These are phyloP conservation scores for Amaranthus palmeri DNA, from an alignment of 148 eudicot species.

Conservation along the genomic window DNA sequence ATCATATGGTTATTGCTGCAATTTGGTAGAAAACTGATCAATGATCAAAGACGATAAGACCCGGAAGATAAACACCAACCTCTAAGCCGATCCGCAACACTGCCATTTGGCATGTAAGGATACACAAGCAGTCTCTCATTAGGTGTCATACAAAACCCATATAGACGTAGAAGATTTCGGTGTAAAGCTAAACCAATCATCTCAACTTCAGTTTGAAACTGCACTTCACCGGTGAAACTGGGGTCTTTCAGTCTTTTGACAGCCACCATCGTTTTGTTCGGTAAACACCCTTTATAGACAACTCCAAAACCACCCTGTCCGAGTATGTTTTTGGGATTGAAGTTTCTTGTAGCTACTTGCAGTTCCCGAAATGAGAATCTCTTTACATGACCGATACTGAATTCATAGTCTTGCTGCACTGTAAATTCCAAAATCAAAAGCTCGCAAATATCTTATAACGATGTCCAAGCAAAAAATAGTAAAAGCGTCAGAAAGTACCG, in stretches of 20 bases:
- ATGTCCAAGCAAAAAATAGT: background rate
- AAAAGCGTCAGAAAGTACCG: conserved; percentile 38
- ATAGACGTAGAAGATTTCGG: conserved; percentile 69
- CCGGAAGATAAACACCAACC: conserved; percentile 34
- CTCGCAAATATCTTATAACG: background rate
- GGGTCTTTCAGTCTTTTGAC: conserved; percentile 92
- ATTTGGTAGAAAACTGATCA: background rate
- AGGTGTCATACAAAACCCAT: conserved; percentile 85
- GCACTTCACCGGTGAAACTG: conserved; percentile 78
- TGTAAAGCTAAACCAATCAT: conserved; percentile 95
- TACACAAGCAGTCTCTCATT: conserved; percentile 79
- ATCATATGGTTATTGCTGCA: background rate
- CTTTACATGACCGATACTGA: conserved; percentile 60
- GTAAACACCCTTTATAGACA: conserved; percentile 80
- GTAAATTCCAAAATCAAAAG: conserved; percentile 32
- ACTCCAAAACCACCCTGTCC: conserved; percentile 93
- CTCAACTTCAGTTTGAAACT: conserved; percentile 96
- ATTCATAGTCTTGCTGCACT: conserved; percentile 89
- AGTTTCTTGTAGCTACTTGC: conserved; percentile 70
- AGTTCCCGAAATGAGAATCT: conserved; percentile 86
- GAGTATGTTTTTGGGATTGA: conserved; percentile 62
- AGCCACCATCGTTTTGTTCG: conserved; percentile 67
- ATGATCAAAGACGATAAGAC: background rate
- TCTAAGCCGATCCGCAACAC: conserved; percentile 91
- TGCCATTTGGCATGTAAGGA: conserved; percentile 94